A percentile compares a stretch with the other conserved stretches of the same genome.
Conservation (phyloP, 306 rosid genomes). For the Morella rubra region DNA sequence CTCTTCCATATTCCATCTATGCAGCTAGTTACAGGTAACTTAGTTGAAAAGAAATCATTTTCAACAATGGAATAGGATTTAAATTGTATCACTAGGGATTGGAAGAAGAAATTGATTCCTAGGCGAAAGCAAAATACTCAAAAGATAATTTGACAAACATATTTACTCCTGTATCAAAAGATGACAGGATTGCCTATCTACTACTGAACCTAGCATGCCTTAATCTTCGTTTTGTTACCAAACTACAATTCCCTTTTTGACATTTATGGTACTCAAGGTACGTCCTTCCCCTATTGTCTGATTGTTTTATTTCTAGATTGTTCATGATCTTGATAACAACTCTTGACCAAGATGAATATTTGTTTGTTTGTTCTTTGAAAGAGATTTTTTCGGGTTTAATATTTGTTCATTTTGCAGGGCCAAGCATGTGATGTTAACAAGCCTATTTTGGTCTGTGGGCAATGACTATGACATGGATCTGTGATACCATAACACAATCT, state of each 20-base stretch:
- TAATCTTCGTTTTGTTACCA: constrained; percentile 5
- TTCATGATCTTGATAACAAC: background rate
- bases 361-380: constrained; percentile 3
- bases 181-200: constrained; percentile 18
- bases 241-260: background rate
- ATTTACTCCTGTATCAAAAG: background rate
- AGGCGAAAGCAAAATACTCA: constrained; percentile 10
- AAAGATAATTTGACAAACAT: constrained; percentile 20
- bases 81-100: constrained; percentile 7
- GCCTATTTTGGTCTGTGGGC: constrained; percentile 84
- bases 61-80: constrained; percentile 7
- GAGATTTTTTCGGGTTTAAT: constrained; percentile 13
- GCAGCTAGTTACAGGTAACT: constrained; percentile 75
- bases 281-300: constrained; percentile 15
- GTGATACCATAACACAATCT: constrained; percentile 95
- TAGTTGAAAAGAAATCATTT: constrained; percentile 10
- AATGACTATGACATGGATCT: constrained; percentile 89
- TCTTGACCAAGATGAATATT: constrained; percentile 8
- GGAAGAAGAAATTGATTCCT: constrained; percentile 16
- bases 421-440: constrained; percentile 87
- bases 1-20: constrained; percentile 89
- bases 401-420: constrained; percentile 56
- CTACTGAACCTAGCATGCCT: constrained; percentile 14
- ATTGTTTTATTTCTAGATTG: constrained; percentile 12
- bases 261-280: constrained; percentile 9